phyloP scores from a whole-genome alignment of 2,329 filamentous ascomycete species.

The Talaromyces sp. region DNA sequence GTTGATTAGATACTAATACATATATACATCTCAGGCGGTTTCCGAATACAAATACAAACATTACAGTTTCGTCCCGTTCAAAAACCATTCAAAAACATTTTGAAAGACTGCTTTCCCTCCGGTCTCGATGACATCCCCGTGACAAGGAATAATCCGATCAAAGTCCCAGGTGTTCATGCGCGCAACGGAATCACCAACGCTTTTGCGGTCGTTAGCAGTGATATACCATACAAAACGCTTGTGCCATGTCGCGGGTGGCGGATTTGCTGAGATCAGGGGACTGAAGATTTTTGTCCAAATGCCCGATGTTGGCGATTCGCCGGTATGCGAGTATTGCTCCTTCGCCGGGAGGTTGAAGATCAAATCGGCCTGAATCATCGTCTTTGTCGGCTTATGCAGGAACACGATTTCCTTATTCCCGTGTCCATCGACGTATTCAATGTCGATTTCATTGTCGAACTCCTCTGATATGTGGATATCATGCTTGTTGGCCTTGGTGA shows the following conservation, averaged over 20 bases:
- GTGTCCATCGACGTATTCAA: constrained; percentile 76
- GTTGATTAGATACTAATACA: background rate
- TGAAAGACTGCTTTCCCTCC: constrained; percentile 69
- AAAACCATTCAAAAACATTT: constrained; percentile 79
- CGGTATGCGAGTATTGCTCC: constrained; percentile 70
- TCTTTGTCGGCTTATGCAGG: constrained; percentile 69
- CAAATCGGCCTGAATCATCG: constrained; percentile 83
- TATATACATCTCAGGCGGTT: background rate
- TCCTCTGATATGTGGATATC: constrained; percentile 60
- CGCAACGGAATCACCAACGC: constrained; percentile 64
- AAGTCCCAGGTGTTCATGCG: constrained; percentile 79
- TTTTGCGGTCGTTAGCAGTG: constrained; percentile 54
- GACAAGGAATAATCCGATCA: constrained; percentile 78
- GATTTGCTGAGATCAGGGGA: constrained; percentile 55
- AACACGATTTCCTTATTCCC: constrained; percentile 85
- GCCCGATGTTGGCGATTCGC: constrained; percentile 51
- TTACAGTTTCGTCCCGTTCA: constrained; percentile 40
- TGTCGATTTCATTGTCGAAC: constrained; percentile 82
- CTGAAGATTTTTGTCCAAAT: constrained; percentile 55
- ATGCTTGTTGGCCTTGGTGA: constrained; percentile 52
- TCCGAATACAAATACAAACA: background rate
- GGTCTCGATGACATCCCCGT: constrained; percentile 80
- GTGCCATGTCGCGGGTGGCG: constrained; percentile 58
- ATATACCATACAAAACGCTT: constrained; percentile 80
- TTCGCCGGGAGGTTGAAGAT: constrained; percentile 84